Conservation (phyloP, 1,284 basidiomycete species). For the Cutaneotrichosporon cutaneum region DNA sequence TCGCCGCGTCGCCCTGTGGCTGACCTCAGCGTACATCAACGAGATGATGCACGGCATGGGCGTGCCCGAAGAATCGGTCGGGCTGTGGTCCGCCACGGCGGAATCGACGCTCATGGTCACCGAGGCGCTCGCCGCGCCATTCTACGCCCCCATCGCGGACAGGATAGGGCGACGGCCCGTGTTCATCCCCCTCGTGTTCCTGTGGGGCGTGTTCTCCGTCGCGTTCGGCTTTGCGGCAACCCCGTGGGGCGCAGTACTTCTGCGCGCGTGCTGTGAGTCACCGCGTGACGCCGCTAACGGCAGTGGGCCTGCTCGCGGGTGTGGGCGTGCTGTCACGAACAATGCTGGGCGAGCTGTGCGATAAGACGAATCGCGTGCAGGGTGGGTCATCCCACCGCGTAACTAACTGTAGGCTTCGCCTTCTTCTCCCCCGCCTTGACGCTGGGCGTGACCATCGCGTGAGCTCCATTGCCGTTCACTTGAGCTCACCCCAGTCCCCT, state of each 20-base stretch:
- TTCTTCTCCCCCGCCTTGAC: conserved; percentile 42
- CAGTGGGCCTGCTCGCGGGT: conserved; percentile 42
- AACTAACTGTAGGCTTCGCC: conserved; percentile 32
- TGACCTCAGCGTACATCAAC: conserved; percentile 39
- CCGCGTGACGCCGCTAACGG: neutral
- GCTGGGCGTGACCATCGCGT: conserved; percentile 40
- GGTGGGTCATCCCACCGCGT: conserved; percentile 23
- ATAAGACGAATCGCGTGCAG: conserved; percentile 40
- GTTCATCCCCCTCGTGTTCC: conserved; percentile 26
- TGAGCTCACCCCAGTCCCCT: conserved; percentile 31
- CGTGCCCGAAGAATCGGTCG: conserved; percentile 39
- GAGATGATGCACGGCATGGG: conserved; percentile 44
- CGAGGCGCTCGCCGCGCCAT: conserved; percentile 40
- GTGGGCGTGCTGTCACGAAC: conserved; percentile 43
- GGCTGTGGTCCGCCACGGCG: conserved; percentile 40
- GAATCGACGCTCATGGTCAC: conserved; percentile 42
- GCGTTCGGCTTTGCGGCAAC: conserved; percentile 27
- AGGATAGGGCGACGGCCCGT: conserved; percentile 36
- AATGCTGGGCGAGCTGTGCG: conserved; percentile 45
- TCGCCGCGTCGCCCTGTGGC: neutral
- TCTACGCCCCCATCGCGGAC: conserved; percentile 42
- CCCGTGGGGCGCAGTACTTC: conserved; percentile 27
- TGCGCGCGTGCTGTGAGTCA: conserved; percentile 34
- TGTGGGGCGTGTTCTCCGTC: conserved; percentile 30
- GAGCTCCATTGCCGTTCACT: conserved; percentile 8